A percentile compares a stretch with the other conserved stretches of the same genome.
These are phyloP conservation scores for Macrolepiota dolichaula DNA, from an alignment of 768 basidiomycete species.

Conservation along the genomic window DNA sequence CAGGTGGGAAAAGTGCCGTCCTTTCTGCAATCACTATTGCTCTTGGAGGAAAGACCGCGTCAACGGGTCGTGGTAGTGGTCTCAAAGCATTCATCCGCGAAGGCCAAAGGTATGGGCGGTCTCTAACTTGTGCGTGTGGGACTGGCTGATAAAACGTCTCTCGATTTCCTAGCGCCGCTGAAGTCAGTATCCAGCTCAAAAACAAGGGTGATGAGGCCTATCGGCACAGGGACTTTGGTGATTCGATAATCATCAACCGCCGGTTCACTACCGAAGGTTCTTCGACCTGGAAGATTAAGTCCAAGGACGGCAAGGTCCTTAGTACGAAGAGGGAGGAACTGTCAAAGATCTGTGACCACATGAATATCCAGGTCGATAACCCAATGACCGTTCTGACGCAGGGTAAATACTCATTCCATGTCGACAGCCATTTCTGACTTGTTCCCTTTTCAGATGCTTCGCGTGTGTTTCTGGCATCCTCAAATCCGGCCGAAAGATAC, in stretches of 20 bases:
- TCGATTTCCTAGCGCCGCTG: conserved; percentile 45
- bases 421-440: background rate
- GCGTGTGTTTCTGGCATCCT: conserved; percentile 81
- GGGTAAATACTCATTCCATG: conserved; percentile 43
- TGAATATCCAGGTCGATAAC: conserved; percentile 96
- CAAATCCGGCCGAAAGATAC: conserved; percentile 83
- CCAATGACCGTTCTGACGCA: conserved; percentile 94
- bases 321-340: conserved; percentile 83
- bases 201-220: conserved; percentile 92
- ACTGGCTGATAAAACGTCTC: background rate
- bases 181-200: conserved; percentile 79
- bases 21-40: conserved; percentile 91
- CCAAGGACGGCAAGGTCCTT: conserved; percentile 58
- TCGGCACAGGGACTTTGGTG: conserved; percentile 80
- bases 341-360: conserved; percentile 85
- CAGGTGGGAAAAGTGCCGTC: conserved; percentile 94
- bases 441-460: conserved; percentile 46
- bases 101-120: conserved; percentile 62
- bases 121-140: background rate
- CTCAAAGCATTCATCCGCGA: conserved; percentile 85
- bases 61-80: conserved; percentile 85
- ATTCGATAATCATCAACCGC: conserved; percentile 81
- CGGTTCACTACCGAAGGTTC: conserved; percentile 72
- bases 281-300: conserved; percentile 81
- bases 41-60: conserved; percentile 88